Evolutionary conservation across 805 yeast species (phyloP), one percentile per base, ranked within the genome.

Genomic region (Kregervanrija delftensis): DNA sequence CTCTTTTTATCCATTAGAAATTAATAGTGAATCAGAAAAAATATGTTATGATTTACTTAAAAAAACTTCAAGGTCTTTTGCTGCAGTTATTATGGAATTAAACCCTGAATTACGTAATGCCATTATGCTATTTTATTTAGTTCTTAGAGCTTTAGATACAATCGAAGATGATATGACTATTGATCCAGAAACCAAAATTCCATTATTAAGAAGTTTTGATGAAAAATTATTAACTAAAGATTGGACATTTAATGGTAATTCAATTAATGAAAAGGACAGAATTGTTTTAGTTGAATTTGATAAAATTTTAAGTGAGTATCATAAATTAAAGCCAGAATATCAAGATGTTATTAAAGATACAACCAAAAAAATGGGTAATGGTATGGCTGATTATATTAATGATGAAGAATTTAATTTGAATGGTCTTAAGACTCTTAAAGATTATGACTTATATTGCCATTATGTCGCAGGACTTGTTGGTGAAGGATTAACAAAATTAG

Each of bases 381-480:
- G 99, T 45, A 93, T 93, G 99, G 98, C 98, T 31, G 89, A 87
- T 59, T 93, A 90, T 65, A 80, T 86, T 43, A 69, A 75, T 55
- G 81, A 83, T 58, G 93, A 84, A 42, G 74, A 82, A 50, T 86
- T 86, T 68, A 88, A 87, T 62, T 61, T 76, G 52, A 78, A 79
- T 49, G 98, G 98, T 2, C 81, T 93, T 39, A 69, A 69, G 40
- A 87, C 96, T 1, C 62, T 86, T 38, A 71, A 75, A 49, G 98
- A 89, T 59, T 93, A 85, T 61, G 90, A 93, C 61, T 71, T 83
- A 49, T 93, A 93, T 70, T 93, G 99, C 66, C 90, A 90, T 66
- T 87, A 90, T 59, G 99, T 93, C 47, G 99, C 99, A 1, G 99
- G 99, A 2, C 72, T 93, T 43, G 98, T 93, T 35, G 99, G 99